Evolutionary conservation across 768 basidiomycete genomes (phyloP).

Genomic region (Baorangia bicolor): DNA sequence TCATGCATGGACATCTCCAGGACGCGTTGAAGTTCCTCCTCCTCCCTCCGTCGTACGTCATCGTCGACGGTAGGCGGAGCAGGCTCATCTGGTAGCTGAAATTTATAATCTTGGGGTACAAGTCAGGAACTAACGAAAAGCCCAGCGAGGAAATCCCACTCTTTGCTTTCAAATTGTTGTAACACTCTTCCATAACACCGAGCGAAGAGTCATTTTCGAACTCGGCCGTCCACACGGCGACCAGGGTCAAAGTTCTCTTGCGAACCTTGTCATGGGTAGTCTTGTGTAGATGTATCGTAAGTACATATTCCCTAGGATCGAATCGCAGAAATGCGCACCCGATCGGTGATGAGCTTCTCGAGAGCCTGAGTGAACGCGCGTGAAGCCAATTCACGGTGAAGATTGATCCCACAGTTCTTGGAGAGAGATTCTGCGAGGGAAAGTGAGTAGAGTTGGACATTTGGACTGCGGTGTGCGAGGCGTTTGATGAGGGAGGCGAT

Average conservation of each 20-base stretch:
- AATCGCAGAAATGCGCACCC: constrained; percentile 48
- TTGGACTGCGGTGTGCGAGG: constrained; percentile 90
- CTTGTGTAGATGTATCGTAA: constrained; percentile 40
- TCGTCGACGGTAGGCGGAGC: constrained; percentile 74
- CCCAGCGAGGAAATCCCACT: constrained; percentile 44
- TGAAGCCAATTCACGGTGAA: constrained; percentile 86
- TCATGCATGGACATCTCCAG: constrained; percentile 93
- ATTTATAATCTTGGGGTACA: constrained; percentile 60
- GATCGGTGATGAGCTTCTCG: constrained; percentile 83
- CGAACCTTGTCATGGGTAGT: constrained; percentile 92
- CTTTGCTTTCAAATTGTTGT: constrained; percentile 76
- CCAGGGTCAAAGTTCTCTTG: constrained; percentile 63
- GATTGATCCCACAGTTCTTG: constrained; percentile 82
- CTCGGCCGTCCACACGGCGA: constrained; percentile 82
- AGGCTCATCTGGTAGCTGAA: constrained; percentile 58
- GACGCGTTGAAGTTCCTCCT: constrained; percentile 91
- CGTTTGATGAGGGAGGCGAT: constrained; percentile 86
- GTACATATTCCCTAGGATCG: background rate
- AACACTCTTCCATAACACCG: constrained; percentile 90
- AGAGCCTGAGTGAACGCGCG: constrained; percentile 88
- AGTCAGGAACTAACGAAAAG: constrained; percentile 11
- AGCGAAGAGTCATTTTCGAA: constrained; percentile 79
- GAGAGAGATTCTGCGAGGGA: constrained; percentile 84
- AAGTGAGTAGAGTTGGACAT: constrained; percentile 93
- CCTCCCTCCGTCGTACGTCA: constrained; percentile 79